A percentile compares a stretch with the other conserved stretches of the same genome.
phyloP scores from a whole-genome alignment of 148 eudicot species.

The Fagopyrum esculentum region DNA sequence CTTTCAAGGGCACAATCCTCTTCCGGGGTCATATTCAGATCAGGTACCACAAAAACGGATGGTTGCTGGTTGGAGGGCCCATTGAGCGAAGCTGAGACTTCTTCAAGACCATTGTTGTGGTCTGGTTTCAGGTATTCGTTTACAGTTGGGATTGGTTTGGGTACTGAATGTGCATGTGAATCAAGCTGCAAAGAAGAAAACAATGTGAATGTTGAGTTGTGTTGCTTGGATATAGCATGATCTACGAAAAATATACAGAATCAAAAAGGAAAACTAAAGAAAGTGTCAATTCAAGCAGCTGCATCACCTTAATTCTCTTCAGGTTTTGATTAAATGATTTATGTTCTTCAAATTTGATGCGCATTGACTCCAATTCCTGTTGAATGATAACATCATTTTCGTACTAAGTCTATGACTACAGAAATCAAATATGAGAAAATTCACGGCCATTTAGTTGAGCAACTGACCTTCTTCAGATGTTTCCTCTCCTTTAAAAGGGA shows the following conservation, averaged over 20 bases:
- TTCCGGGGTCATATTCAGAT: conserved; percentile 54
- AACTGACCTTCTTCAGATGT: conserved; percentile 38
- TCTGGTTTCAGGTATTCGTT: neutral
- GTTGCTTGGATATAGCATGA: neutral
- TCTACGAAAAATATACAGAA: neutral
- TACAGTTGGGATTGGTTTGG: neutral
- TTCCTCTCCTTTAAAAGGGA: conserved; percentile 42
- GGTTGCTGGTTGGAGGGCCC: neutral
- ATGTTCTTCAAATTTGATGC: conserved; percentile 32
- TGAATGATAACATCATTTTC: neutral
- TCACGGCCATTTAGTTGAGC: neutral
- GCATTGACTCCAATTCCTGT: conserved; percentile 47
- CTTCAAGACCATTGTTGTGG: neutral
- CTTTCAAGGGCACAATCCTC: conserved; percentile 24
- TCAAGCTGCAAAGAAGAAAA: conserved; percentile 37
- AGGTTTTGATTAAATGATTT: conserved; percentile 38
- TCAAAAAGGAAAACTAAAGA: neutral
- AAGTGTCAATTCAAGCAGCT: neutral
- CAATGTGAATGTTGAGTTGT: neutral
- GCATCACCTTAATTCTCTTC: conserved; percentile 54
- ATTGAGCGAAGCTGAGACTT: neutral
- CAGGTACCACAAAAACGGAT: conserved; percentile 45
- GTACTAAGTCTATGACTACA: neutral
- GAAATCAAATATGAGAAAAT: conserved; percentile 1
- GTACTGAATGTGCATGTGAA: conserved; percentile 21